Evolutionary conservation across 257 asterid species (phyloP).

Genomic region (Prunella vulgaris): DNA sequence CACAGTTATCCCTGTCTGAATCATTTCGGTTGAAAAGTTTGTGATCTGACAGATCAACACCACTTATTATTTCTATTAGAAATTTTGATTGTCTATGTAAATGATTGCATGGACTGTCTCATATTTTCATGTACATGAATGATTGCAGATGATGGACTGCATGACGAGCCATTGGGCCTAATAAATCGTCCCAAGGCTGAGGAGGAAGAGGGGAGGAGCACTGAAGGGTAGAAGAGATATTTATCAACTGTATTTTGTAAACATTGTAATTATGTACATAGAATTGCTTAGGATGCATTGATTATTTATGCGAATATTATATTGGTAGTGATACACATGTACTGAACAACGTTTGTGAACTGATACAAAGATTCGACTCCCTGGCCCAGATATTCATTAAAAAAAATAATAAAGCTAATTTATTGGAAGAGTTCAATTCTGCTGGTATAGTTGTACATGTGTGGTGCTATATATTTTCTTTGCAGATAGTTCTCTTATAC

Average conservation of each 20-base stretch:
- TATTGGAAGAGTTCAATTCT: no score
- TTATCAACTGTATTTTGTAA: neutral
- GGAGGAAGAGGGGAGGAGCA: neutral
- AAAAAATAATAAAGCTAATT: no score
- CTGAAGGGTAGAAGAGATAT: no score
- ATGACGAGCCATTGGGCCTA: neutral
- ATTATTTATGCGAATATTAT: no score
- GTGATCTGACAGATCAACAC: conserved; percentile 46
- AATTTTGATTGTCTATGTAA: neutral
- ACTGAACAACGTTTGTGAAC: no score
- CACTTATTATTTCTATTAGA: neutral
- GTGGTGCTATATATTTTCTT: no score
- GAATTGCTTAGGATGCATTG: no score
- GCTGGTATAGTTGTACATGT: no score
- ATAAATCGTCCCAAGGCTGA: neutral
- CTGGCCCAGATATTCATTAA: no score
- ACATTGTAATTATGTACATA: neutral
- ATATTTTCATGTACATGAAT: neutral
- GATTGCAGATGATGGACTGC: conserved; percentile 5
- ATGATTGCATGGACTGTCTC: neutral
- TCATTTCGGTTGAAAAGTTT: conserved; percentile 29
- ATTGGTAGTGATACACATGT: no score
- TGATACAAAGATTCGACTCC: no score
- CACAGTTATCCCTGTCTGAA: conserved; percentile 69
- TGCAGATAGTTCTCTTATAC: no score